These are phyloP conservation scores for Gentiana dahurica DNA, from an alignment of 257 asterid species.

Conservation along the genomic window DNA sequence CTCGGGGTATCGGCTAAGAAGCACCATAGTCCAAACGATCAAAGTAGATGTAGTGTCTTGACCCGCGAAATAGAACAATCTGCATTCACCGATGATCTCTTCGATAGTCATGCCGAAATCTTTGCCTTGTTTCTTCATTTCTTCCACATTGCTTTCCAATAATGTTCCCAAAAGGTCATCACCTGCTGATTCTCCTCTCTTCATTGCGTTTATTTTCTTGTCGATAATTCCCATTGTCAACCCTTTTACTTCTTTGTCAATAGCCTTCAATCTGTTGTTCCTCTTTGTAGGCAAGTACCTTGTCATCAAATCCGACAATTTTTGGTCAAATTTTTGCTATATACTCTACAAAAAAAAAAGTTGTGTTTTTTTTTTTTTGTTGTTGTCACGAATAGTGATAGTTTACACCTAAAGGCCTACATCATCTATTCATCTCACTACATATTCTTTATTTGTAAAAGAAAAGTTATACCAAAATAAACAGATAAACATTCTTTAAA, in stretches of 20 bases:
- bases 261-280: conserved; percentile 32
- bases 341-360: neutral
- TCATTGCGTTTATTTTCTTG: conserved; percentile 16
- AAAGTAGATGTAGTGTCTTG: conserved; percentile 36
- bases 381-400: too few species aligned
- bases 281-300: conserved; percentile 36
- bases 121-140: conserved; percentile 24
- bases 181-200: conserved; percentile 12
- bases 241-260: conserved; percentile 21
- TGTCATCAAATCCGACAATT: neutral
- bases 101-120: conserved; percentile 31
- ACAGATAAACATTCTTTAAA: too few species aligned
- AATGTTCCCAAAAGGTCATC: conserved; percentile 30
- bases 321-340: neutral
- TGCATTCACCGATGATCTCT: conserved; percentile 48
- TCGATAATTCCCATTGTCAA: conserved; percentile 16
- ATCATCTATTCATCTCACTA: too few species aligned
- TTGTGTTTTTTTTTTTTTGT: too few species aligned
- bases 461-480: too few species aligned
- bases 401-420: too few species aligned
- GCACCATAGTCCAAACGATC: conserved; percentile 35
- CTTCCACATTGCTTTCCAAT: conserved; percentile 22
- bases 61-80: conserved; percentile 35
- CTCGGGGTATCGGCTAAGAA: conserved; percentile 25
- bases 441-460: too few species aligned